Evolutionary conservation across 805 yeast species (phyloP), one percentile per base, ranked within the genome.

Genomic region (Candida namnaoensis): DNA sequence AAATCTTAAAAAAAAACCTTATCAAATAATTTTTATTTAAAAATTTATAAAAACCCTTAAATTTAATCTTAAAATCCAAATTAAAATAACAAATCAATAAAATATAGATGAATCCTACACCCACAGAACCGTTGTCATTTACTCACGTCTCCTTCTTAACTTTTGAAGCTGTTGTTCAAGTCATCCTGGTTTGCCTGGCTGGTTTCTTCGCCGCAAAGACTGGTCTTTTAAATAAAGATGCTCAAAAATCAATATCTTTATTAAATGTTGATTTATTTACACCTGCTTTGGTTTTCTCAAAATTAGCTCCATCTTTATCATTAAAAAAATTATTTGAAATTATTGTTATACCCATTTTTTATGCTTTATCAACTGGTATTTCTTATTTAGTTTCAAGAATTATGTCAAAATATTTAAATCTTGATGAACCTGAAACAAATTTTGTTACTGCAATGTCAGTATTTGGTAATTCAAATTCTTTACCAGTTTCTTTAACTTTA

Each of bases 371-470:
- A n/a, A 88, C 97, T 0, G 76, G 74, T 14, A 80, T 88, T 15
- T 80, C 96, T 1, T 81, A 66, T 51, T 24, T 65, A 9, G 78
- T 88, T 32, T 84, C 96, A 7, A 63, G 65, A 28, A 27, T 76
- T 23, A 72, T 80, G 35, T 68, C 87, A 4, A 58, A 61, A 12
- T 47, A 78, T 36, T 58, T 88, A 47, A 54, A 62, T 7, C 65
- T 93, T 52, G 84, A 84, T 52, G 75, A 67, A 38, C 77, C 85
- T 12, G 97, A 93, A 62, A 57, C 86, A 4, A 90, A 91, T 64
- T 91, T 87, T 54, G 96, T 93, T 39, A 83, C 95, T 23, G 98
- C 96, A 3, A 93, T 93, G 95, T 88, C 93, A 3, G 96, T 90
- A 6, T 91, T 91, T 64, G 98, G 97, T 41, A 93, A 91, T 64